Base-by-base conservation (phyloP, 2,329 filamentous ascomycete genomes). In the Ambrosiella xylebori region DNA sequence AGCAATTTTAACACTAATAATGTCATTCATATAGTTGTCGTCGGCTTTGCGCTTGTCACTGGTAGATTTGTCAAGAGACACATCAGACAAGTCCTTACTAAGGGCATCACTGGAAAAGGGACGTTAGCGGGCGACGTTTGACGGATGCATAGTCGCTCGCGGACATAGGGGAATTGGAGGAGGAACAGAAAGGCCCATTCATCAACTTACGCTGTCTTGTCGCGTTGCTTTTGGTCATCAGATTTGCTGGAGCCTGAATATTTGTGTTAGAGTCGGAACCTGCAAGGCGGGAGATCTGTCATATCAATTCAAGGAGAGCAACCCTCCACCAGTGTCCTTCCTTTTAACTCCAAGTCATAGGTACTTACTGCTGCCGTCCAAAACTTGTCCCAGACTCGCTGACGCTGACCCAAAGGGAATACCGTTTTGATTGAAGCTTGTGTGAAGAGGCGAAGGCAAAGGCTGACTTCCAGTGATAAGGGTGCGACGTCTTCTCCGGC, bases 1-100 rank as follows among this genome's bases (percentile, higher is more conserved):
- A 47, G 93, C 93, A 73, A 98, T 98, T 74, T 98, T 98, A 70
- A 98, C 93, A 39, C 91, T 96, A 65, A 98, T 97, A 63, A 89
- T 85, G 62, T 90, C 86, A 64, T 75, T 65, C 64, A 71, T 66
- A 66, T 74, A 68, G 59, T 71, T 72, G 63, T 87, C 79, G 63
- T 82, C 80, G 62, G 74, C 74, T 65, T 76, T 74, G 64, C 73
- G 78, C 70, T 86, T 85, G 65, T 87, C 83, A 57, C 80, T 76
- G 2, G 71, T 65, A 27, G 74, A 75, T 68, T 89, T 95, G 66
- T 94, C 89, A 45, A 97, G 82, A 57, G 89, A 94, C 65, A 97
- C 97, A 56, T 89, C 88, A 1, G 90, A 96, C 9, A 98, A 87
- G 67, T 97, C 91, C 68, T 88, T 86, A 47, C 89, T 90, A 50